A percentile compares a stretch with the other conserved stretches of the same genome.
Conservation (phyloP, 139 green algal species). For the Prasinococcaceae sp. region DNA sequence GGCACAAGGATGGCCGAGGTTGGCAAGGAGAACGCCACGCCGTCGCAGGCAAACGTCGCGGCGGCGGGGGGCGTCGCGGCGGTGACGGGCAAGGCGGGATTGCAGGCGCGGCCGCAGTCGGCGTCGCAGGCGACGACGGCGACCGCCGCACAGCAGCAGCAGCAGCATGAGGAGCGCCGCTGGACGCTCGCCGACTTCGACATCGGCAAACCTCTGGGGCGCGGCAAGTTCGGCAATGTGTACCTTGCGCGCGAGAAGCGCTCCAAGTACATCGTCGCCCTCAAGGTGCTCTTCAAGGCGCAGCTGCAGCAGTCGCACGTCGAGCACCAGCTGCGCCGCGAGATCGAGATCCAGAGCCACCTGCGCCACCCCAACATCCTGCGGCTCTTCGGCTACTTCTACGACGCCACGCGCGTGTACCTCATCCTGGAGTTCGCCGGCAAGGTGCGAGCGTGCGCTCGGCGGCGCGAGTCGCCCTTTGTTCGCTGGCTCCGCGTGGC, state of each 20-base stretch:
- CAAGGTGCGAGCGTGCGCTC: too few species aligned
- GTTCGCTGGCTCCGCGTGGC: too few species aligned
- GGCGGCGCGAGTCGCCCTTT: too few species aligned
- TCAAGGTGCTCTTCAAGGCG: constrained; percentile 97
- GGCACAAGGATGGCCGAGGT: too few species aligned
- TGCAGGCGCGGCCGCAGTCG: too few species aligned
- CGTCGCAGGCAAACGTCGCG: too few species aligned
- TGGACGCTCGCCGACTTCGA: constrained; percentile 94
- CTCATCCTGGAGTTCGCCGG: constrained; percentile 97
- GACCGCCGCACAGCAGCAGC: too few species aligned
- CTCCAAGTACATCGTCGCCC: constrained; percentile 80
- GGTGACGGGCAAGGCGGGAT: too few species aligned
- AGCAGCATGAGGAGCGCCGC: constrained; percentile 10
- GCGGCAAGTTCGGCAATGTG: constrained; percentile 97
- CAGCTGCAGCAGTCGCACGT: constrained; percentile 88
- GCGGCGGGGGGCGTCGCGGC: too few species aligned
- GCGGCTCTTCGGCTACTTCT: constrained; percentile 45
- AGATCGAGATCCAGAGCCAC: constrained; percentile 98
- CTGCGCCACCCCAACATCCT: constrained; percentile 96
- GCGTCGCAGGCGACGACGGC: too few species aligned
- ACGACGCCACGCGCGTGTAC: constrained; percentile 80
- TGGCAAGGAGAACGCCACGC: too few species aligned
- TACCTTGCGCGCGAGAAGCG: constrained; percentile 89
- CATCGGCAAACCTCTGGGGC: constrained; percentile 84
- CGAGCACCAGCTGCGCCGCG: constrained; percentile 91